A percentile compares a stretch with the other conserved stretches of the same genome.
These are phyloP conservation scores for Fraxinus sp. DNA, from an alignment of 305 asterid species.

Conservation along the genomic window DNA sequence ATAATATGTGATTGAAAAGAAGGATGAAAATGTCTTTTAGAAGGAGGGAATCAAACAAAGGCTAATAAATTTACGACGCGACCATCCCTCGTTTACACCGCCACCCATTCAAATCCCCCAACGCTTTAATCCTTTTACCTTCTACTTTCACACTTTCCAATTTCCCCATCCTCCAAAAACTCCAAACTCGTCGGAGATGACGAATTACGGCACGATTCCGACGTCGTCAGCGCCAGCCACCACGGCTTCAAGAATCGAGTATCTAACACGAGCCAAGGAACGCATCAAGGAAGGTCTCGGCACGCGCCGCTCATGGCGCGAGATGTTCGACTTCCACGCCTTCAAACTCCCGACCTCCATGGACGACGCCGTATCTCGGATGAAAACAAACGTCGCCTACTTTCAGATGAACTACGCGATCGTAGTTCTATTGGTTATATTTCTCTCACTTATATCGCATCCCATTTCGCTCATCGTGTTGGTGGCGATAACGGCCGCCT, in stretches of 20 bases:
- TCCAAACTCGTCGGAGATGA: conserved; percentile 43
- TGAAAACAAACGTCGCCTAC: conserved; percentile 51
- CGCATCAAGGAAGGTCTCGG: conserved; percentile 67
- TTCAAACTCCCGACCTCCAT: conserved; percentile 48
- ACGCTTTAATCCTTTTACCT: neutral
- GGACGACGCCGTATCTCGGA: conserved; percentile 48
- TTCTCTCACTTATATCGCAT: conserved; percentile 77
- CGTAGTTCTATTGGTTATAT: conserved; percentile 46
- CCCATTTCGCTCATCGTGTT: conserved; percentile 87
- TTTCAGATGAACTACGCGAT: conserved; percentile 83
- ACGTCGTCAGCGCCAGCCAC: conserved; percentile 42
- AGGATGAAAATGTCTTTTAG: too few relatives aligned
- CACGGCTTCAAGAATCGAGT: conserved; percentile 45
- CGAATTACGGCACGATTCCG: conserved; percentile 90
- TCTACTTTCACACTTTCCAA: neutral
- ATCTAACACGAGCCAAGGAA: conserved; percentile 71
- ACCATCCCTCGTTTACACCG: conserved; percentile 36
- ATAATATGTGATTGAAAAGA: too few relatives aligned
- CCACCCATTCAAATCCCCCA: neutral
- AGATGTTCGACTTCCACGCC: conserved; percentile 51
- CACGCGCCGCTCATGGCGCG: conserved; percentile 81
- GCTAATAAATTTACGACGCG: neutral
- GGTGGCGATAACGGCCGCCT: conserved; percentile 58
- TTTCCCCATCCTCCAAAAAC: conserved; percentile 13
- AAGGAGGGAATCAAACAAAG: too few relatives aligned